Conservation (phyloP, 2,329 filamentous ascomycete genomes). For the Cercospora canescens region DNA sequence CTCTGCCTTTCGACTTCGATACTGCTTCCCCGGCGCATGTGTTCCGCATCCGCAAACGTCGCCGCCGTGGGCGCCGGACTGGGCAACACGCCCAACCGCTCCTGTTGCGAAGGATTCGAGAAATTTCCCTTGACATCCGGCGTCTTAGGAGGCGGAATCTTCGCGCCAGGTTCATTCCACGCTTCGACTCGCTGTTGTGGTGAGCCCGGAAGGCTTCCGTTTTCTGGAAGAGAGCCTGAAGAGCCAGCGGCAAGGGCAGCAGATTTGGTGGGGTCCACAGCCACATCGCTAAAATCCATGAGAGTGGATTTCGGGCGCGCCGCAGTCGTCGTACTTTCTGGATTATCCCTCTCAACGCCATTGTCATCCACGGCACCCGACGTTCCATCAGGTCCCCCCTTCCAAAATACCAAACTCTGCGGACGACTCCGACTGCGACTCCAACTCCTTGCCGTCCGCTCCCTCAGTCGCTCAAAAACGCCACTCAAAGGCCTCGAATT, state of each 20-base stretch:
- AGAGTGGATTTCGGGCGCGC: constrained; percentile 5
- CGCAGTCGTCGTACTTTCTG: neutral
- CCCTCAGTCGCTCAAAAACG: constrained; percentile 18
- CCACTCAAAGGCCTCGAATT: constrained; percentile 19
- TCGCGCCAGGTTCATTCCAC: constrained; percentile 29
- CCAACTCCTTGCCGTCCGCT: constrained; percentile 15
- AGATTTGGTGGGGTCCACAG: constrained; percentile 9
- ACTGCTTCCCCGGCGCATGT: neutral
- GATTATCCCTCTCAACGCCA: neutral
- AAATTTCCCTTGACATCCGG: neutral
- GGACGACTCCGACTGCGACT: constrained; percentile 23
- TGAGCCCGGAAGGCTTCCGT: neutral
- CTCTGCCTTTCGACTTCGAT: constrained; percentile 2
- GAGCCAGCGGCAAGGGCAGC: neutral
- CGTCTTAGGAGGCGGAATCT: constrained; percentile 18
- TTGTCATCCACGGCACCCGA: neutral
- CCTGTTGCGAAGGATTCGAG: constrained; percentile 3
- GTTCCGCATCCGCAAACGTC: constrained; percentile 20
- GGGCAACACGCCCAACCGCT: constrained; percentile 32
- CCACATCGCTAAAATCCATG: constrained; percentile 19
- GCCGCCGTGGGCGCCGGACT: constrained; percentile 28
- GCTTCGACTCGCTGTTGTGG: constrained; percentile 24
- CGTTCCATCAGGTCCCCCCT: neutral
- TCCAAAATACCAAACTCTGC: constrained; percentile 15
- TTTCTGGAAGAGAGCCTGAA: neutral